phyloP scores from a whole-genome alignment of 2,329 filamentous ascomycete species.

The Fonsecaea erecta region DNA sequence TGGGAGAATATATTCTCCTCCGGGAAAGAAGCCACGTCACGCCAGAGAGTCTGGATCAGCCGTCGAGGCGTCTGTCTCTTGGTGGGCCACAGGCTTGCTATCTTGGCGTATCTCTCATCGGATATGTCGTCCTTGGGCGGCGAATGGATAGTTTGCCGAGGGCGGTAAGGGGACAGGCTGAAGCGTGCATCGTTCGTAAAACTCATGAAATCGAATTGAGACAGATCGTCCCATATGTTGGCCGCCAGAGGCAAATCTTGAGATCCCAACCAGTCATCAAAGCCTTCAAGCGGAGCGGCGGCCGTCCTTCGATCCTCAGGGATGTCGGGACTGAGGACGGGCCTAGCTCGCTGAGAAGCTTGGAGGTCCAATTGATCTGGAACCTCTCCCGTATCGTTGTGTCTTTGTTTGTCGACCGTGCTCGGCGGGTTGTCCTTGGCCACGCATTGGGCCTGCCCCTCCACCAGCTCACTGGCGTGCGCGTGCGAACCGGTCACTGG shows the following conservation, averaged over 20 bases:
- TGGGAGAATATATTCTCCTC: slow-evolving; percentile 21
- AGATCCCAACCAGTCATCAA: slow-evolving; percentile 11
- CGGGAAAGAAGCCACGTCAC: slow-evolving; percentile 10
- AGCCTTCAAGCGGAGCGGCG: slow-evolving; percentile 2
- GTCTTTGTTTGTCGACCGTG: not conserved
- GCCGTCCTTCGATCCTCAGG: not conserved
- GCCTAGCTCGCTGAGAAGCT: not conserved
- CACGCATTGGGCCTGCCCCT: not conserved
- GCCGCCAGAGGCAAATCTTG: slow-evolving; percentile 6
- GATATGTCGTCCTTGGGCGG: slow-evolving; percentile 20
- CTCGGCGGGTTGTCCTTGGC: not conserved
- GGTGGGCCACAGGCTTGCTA: slow-evolving; percentile 18
- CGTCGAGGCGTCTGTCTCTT: slow-evolving; percentile 9
- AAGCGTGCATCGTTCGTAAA: slow-evolving; percentile 1
- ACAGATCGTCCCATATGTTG: slow-evolving; percentile 18
- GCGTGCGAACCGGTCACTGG: not conserved
- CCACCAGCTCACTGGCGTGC: not conserved
- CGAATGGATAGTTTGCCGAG: slow-evolving; percentile 1
- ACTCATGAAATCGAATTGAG: slow-evolving; percentile 15
- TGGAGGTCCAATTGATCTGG: not conserved
- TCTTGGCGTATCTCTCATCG: slow-evolving; percentile 20
- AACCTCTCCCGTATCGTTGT: too few species aligned
- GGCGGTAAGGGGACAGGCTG: slow-evolving; percentile 6
- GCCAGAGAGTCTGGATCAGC: slow-evolving; percentile 22
- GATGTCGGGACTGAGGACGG: not conserved